Base-by-base conservation (phyloP, 345 rosid species). In the Acer campestre region DNA sequence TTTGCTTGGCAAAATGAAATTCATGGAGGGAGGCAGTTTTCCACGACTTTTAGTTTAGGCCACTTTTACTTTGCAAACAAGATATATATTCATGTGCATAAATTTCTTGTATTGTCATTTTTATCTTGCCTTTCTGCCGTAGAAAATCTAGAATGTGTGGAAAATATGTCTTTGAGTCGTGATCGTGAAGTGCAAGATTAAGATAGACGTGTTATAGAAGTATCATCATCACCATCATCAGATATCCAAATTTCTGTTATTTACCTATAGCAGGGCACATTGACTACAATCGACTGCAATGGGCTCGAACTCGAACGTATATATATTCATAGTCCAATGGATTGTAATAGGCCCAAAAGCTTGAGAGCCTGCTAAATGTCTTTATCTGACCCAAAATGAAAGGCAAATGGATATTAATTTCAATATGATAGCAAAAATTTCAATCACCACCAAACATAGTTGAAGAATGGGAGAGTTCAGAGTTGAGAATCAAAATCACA, bases 101-200 rank as follows among this genome's bases (percentile, higher is more conserved):
- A 38, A 17, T 68, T 76, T 59, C 79, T 72, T 53, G 61, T 16
- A 67, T 74, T 38, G 25, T 72, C 42, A 67, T 55, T 20, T 51
- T 9, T 55, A 51, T 53, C 10, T 81, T 75, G 46, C 75, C 22
- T 69, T 62, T 75, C 12, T 10, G 31, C 5, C 7, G 14, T 75
- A 38, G 12, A 51, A 46, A 51, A 73, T 74, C 74, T 73, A 71
- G 79, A 82, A 56, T 11, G 38, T 40, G 53, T 31, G 68, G 64
- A n/a, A 40, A 55, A 22, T 3, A 14, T 23, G 2, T n/a, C 40
- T 6, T 3, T 17, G 10, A 55, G 75, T 64, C 70, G 61, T 59
- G 65, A 38, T 40, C 56, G 20, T 84, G 77, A 72, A 78, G 80
- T 71, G 79, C 87, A 80, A 76, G 87, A 70, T 23, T 72, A 31